These are phyloP conservation scores for Diaporthe caulivora DNA, from an alignment of 2,329 filamentous ascomycete species.

Conservation along the genomic window DNA sequence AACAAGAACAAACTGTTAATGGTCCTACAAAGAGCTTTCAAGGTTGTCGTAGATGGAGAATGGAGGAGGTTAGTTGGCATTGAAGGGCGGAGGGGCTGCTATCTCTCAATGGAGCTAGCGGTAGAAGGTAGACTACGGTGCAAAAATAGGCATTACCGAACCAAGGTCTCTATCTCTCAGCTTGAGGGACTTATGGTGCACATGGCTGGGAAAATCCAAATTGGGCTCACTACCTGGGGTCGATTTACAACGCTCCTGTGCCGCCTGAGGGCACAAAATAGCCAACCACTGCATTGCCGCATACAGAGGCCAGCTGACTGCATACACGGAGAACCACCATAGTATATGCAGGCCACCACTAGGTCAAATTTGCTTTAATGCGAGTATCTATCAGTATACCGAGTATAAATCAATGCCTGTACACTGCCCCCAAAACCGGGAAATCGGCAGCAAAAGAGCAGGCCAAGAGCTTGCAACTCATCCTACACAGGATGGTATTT, in stretches of 20 bases:
- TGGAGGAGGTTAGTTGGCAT: background rate
- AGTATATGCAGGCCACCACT: background rate
- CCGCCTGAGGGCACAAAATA: background rate
- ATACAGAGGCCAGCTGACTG: background rate
- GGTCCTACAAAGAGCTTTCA: background rate
- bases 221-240: background rate
- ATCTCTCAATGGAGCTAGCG: background rate
- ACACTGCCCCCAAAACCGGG: background rate
- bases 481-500: background rate
- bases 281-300: background rate
- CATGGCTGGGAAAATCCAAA: background rate
- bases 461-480: too few relatives aligned
- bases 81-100: background rate
- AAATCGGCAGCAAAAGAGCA: background rate
- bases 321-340: background rate
- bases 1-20: rapidly evolving
- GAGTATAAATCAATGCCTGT: background rate
- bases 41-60: background rate
- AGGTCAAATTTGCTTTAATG: background rate
- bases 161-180: background rate
- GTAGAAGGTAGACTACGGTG: background rate
- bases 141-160: background rate
- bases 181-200: too few relatives aligned
- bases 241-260: background rate
- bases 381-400: background rate